These are phyloP conservation scores for Phalaenopsis equestris DNA, from an alignment of 106 monocot genomes.

Conservation along the genomic window DNA sequence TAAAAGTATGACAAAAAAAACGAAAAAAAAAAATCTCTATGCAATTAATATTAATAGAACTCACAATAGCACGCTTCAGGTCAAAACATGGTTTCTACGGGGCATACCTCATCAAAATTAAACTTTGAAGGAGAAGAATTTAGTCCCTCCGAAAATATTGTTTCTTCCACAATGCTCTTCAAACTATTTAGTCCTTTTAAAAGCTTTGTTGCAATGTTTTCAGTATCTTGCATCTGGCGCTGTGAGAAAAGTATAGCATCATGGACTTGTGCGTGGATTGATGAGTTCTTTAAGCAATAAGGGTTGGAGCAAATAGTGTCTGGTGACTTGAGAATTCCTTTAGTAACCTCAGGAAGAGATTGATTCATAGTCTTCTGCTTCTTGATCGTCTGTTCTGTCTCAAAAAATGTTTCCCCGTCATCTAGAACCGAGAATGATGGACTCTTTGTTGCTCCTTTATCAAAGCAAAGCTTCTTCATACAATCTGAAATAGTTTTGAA, in stretches of 20 bases:
- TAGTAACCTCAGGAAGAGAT: conserved; percentile 16
- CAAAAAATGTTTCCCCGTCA: conserved; percentile 1
- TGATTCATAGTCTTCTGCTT: conserved; percentile 23
- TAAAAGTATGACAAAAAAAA: background rate
- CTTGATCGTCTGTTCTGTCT: conserved; percentile 7
- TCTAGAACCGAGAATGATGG: conserved; percentile 11
- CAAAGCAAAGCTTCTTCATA: conserved; percentile 23
- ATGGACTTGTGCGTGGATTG: conserved; percentile 30
- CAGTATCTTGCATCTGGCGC: conserved; percentile 69
- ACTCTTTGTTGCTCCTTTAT: conserved; percentile 8
- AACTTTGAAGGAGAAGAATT: conserved; percentile 17
- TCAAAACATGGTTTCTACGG: background rate
- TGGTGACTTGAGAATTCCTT: conserved; percentile 47
- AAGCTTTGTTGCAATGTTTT: conserved; percentile 52
- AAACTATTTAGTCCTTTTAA: conserved; percentile 49
- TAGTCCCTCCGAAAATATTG: conserved; percentile 25
- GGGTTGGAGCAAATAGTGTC: conserved; percentile 12
- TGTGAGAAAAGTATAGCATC: conserved; percentile 69
- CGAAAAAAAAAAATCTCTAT: background rate
- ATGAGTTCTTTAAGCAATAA: conserved; percentile 28
- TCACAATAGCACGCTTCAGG: background rate
- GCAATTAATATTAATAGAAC: background rate
- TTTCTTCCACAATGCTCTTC: conserved; percentile 50
- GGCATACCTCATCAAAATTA: conserved; percentile 45
- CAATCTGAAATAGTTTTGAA: conserved; percentile 20